Evolutionary conservation across 345 rosid species (phyloP).

Genomic region (Psidium guajava): DNA sequence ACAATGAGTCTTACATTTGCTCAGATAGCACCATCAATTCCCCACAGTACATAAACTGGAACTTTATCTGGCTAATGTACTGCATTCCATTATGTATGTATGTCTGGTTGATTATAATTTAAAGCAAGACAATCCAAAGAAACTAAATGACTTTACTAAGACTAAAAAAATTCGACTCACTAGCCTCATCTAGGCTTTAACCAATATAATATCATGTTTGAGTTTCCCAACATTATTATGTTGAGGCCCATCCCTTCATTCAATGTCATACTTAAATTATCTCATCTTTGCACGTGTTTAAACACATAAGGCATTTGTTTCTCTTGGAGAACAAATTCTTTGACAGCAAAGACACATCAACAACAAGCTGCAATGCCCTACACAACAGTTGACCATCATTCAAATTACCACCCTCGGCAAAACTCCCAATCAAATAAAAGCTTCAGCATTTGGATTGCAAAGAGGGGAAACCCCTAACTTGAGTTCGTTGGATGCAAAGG

Average conservation of each 20-base stretch:
- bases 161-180: neutral
- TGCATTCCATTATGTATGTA: neutral
- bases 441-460: no score
- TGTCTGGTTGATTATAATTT: neutral
- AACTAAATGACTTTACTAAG: neutral
- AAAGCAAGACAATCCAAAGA: neutral
- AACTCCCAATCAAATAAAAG: no score
- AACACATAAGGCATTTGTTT: neutral
- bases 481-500: no score
- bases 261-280: neutral
- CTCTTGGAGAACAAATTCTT: no score
- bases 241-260: neutral
- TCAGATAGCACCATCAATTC: neutral
- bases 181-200: neutral
- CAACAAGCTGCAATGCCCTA: no score
- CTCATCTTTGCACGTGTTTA: neutral
- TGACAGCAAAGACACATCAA: no score
- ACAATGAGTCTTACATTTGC: no score
- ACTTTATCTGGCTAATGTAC: no score
- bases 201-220: neutral
- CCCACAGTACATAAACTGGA: neutral
- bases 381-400: no score
- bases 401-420: no score
- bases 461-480: no score
- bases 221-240: neutral